phyloP scores from a whole-genome alignment of 495 filamentous ascomycete genomes.

The Aspergillus taichungensis region DNA sequence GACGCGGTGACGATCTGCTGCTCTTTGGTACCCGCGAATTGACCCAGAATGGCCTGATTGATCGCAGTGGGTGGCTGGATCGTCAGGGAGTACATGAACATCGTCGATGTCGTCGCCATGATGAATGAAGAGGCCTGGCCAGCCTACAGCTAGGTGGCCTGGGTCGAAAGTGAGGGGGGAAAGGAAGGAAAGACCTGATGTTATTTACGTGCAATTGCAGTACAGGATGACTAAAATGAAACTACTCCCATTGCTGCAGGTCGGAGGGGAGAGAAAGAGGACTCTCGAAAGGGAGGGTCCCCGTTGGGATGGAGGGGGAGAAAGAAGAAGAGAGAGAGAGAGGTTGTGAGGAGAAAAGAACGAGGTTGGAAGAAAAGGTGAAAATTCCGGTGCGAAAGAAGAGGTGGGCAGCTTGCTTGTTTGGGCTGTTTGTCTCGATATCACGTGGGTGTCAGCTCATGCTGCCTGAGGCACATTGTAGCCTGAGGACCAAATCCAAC shows the following conservation, averaged over 20 bases:
- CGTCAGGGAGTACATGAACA: constrained; percentile 96
- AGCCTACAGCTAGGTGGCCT: constrained; percentile 8
- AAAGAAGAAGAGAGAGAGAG: not conserved
- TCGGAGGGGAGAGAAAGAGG: constrained; percentile 12
- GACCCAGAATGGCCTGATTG: constrained; percentile 82
- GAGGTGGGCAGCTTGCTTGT: constrained; percentile 7
- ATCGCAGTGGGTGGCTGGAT: constrained; percentile 84
- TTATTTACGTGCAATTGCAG: constrained; percentile 27
- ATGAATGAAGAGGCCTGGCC: constrained; percentile 29
- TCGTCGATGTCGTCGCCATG: constrained; percentile 95
- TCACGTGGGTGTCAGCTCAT: constrained; percentile 4
- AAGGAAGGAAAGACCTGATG: constrained; percentile 2
- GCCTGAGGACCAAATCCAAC: too few relatives aligned
- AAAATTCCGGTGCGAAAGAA: constrained; percentile 26
- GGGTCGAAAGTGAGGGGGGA: constrained; percentile 10
- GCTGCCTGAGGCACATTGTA: too few relatives aligned
- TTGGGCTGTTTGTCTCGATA: constrained; percentile 10
- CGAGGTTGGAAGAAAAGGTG: constrained; percentile 9
- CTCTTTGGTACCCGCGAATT: constrained; percentile 89
- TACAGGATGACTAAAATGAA: constrained; percentile 20
- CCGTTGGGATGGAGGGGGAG: constrained; percentile 3
- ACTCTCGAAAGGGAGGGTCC: constrained; percentile 22
- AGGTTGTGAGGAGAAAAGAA: constrained; percentile 2
- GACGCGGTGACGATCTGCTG: constrained; percentile 95
- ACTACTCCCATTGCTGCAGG: constrained; percentile 36